These are phyloP conservation scores for Chaetomidium leptoderma DNA, from an alignment of 495 filamentous ascomycete species.

Conservation along the genomic window DNA sequence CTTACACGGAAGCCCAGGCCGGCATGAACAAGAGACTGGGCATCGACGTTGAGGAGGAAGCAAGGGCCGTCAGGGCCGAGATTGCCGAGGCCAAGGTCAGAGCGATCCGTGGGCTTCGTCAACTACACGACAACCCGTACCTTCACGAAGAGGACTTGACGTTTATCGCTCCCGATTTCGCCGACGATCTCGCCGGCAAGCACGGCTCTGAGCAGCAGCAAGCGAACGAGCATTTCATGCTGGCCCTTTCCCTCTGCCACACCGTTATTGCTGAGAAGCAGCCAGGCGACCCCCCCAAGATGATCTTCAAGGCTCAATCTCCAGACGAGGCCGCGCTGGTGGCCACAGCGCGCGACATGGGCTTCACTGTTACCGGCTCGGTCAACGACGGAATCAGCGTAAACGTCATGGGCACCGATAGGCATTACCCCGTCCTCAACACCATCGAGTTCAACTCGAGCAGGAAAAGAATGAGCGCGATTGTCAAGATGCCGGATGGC, in stretches of 20 bases:
- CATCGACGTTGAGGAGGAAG: conserved; percentile 76
- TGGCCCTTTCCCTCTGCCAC: conserved; percentile 90
- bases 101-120: conserved; percentile 68
- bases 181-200: conserved; percentile 72
- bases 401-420: conserved; percentile 82
- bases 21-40: conserved; percentile 92
- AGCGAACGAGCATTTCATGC: conserved; percentile 87
- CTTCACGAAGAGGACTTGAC: conserved; percentile 84
- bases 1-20: conserved; percentile 92
- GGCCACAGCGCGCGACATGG: conserved; percentile 89
- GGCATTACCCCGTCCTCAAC: conserved; percentile 81
- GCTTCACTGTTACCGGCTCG: conserved; percentile 88
- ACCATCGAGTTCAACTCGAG: conserved; percentile 97
- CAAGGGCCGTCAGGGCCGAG: conserved; percentile 64
- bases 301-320: conserved; percentile 95
- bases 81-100: conserved; percentile 70
- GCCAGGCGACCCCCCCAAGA: conserved; percentile 81
- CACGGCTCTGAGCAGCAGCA: conserved; percentile 70
- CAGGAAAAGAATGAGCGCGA: conserved; percentile 96
- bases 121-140: conserved; percentile 85
- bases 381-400: conserved; percentile 72
- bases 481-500: conserved; percentile 92
- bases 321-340: conserved; percentile 96
- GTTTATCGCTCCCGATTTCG: conserved; percentile 85
- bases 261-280: conserved; percentile 89